Base-by-base conservation (phyloP, 495 filamentous ascomycete genomes). In the Pyrenopolyporus hunteri region DNA sequence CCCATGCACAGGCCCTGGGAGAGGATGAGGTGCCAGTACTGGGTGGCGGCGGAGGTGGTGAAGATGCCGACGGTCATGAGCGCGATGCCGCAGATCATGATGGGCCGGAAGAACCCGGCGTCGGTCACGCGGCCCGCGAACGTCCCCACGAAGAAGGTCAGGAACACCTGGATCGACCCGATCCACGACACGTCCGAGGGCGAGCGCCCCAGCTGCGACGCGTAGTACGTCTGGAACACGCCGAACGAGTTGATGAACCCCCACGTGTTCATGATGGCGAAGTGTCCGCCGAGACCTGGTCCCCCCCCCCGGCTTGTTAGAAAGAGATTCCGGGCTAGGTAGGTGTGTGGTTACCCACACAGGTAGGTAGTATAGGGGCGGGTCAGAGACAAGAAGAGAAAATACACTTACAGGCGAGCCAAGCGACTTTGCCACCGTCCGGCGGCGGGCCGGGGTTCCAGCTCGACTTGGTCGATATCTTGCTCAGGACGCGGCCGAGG, bases 1-100 rank as follows among this genome's bases (percentile, higher is more conserved):
- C 92, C 91, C 55, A 84, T 82, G n/a, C 84, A 83, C 10, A 95
- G 81, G 64, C 92, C 93, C 66, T 97, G 93, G 0, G 92, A 81
- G 0, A 97, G 81, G 55, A 97, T 84, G 0, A 96, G 68, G 57
- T 95, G 91, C 85, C 87, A 94, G 72, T 89, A 90, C 50, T 78
- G 66, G 1, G 84, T 87, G 23, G 83, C 84, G 3, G 86, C 70
- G 1, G 85, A 87, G 2, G 89, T 87, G 1, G 85, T 82, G 73
- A 96, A 93, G 46, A 92, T 84, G 39, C 88, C 85, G 16, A 91
- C 66, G 3, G 86, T 44, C 57, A 85, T 78, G 42, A 94, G 67
- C 0, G 81, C 46, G 1, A 66, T 66, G 2, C 77, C 77, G 0
- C 62, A 4, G 9, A 64, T 1, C 19, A 78, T 52, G 4, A 82